A percentile compares a stretch with the other conserved stretches of the same genome.
phyloP scores from a whole-genome alignment of 495 filamentous ascomycete species.

The Penicillium verhagenii region DNA sequence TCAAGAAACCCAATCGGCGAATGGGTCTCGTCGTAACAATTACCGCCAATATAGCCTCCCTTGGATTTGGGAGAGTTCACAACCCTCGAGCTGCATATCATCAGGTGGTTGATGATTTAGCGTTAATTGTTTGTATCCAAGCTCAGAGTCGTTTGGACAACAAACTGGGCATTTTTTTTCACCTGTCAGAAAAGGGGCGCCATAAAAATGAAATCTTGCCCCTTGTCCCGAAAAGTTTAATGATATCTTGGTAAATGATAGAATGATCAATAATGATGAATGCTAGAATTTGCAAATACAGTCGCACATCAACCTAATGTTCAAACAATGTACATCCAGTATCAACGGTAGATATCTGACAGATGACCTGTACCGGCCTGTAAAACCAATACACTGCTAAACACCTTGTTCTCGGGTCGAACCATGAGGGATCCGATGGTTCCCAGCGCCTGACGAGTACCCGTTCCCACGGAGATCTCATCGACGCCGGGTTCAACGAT shows the following conservation, averaged over 20 bases:
- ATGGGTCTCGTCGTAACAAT: neutral
- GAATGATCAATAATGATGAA: no score
- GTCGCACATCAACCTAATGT: no score
- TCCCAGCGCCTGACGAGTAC: slow-evolving; percentile 64
- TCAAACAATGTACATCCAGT: no score
- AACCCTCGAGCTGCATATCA: slow-evolving; percentile 6
- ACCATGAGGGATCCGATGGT: slow-evolving; percentile 61
- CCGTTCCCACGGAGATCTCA: slow-evolving; percentile 37
- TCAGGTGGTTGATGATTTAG: neutral
- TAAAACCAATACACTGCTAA: slow-evolving; percentile 75
- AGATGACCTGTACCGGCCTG: slow-evolving; percentile 52
- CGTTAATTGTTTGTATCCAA: neutral
- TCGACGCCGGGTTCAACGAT: slow-evolving; percentile 8
- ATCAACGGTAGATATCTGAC: neutral
- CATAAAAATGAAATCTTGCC: neutral
- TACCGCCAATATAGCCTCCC: slow-evolving; percentile 14
- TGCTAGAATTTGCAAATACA: neutral
- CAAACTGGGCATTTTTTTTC: no score
- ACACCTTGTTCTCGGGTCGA: slow-evolving; percentile 54
- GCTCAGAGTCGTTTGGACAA: neutral
- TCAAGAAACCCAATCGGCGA: neutral
- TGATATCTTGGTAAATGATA: no score
- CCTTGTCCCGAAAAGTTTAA: no score
- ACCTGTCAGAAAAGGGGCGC: neutral
- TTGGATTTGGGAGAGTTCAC: slow-evolving; percentile 15